Percentiles rank a stretch among this genome's conserved stretches.
These are phyloP conservation scores for Calonectria pauciramosa DNA, from an alignment of 2,329 filamentous ascomycete genomes.

Conservation along the genomic window DNA sequence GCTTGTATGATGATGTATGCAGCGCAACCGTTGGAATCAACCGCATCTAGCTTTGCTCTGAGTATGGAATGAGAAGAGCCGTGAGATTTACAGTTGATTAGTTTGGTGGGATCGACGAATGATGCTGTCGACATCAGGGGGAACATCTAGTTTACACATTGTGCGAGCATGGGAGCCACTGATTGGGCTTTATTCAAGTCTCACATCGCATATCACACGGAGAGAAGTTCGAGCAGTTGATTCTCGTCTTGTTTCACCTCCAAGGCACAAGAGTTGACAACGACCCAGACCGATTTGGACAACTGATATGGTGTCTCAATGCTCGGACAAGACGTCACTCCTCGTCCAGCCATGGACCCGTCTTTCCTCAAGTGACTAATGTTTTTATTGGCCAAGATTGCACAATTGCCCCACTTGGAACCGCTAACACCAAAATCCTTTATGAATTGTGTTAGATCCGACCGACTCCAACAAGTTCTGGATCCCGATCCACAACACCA, in stretches of 20 bases:
- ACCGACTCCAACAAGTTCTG: neutral
- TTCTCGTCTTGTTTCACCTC: neutral
- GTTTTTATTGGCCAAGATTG: neutral
- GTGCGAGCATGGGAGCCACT: too few species aligned
- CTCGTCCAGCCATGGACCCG: too few species aligned
- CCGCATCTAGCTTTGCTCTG: neutral
- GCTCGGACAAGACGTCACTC: neutral
- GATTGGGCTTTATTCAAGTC: too few species aligned
- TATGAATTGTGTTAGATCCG: neutral
- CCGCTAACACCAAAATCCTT: neutral
- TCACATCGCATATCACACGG: neutral
- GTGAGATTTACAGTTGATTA: neutral
- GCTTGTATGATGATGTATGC: neutral
- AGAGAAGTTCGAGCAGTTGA: too few species aligned
- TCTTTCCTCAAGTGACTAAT: neutral
- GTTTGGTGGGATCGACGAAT: neutral
- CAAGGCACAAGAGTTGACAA: neutral
- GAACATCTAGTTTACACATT: too few species aligned
- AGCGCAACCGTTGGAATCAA: neutral
- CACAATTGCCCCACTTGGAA: neutral
- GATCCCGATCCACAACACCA: neutral
- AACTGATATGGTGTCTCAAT: neutral
- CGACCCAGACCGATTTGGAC: neutral
- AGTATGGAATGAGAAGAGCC: neutral
- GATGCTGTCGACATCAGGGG: neutral